Conservation (phyloP, 2,329 filamentous ascomycete genomes). For the Fonsecaea pedrosoi region DNA sequence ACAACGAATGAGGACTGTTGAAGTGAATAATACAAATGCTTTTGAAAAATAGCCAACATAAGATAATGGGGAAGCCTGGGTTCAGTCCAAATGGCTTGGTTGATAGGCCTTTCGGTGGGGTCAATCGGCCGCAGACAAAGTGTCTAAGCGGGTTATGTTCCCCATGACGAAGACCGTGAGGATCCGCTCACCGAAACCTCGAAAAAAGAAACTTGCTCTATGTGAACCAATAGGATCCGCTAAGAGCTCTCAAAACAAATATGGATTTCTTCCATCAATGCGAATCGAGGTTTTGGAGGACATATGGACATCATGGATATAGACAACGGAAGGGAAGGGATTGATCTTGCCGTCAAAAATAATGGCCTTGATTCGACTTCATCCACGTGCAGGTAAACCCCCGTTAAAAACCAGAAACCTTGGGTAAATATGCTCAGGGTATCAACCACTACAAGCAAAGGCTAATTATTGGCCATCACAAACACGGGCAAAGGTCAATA, state of each 20-base stretch:
- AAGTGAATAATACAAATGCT: conserved; percentile 3
- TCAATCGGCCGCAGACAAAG: neutral
- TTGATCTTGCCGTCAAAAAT: neutral
- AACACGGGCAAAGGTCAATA: neutral
- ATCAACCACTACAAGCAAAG: neutral
- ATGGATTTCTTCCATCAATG: neutral
- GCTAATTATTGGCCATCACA: neutral
- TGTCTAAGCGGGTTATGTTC: neutral
- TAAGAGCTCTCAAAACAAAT: neutral
- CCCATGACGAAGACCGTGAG: neutral
- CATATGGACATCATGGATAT: neutral
- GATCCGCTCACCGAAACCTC: neutral
- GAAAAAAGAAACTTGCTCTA: neutral
- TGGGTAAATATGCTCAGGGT: neutral
- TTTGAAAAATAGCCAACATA: neutral
- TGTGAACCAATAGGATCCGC: neutral
- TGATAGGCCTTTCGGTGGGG: neutral
- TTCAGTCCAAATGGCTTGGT: neutral
- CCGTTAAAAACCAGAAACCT: neutral
- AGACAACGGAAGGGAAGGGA: neutral
- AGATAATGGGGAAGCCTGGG: neutral
- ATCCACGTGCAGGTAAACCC: neutral
- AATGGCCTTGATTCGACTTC: neutral
- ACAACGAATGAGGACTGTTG: neutral
- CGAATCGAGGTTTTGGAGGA: neutral